Base-by-base conservation (phyloP, 345 rosid species). In the Citrus australasica region DNA sequence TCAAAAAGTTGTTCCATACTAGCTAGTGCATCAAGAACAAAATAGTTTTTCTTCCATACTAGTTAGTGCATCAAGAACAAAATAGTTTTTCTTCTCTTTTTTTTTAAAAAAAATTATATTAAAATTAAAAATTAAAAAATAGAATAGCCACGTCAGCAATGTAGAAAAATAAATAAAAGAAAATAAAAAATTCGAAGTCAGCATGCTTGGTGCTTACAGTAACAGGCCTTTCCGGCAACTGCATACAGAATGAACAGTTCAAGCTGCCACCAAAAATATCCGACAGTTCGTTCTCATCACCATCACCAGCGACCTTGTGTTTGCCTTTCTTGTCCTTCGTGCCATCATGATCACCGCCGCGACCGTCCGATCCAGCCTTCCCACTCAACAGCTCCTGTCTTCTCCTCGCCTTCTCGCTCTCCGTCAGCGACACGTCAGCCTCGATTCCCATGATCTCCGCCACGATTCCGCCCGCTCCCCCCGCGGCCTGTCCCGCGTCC, bases 371-470 rank as follows among this genome's bases (percentile, higher is more conserved):
- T 38, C 55, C 69, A 59, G 16, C 30, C 21, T 68, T 79, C 38
- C 91, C 92, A 24, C 85, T 83, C 71, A 89, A 2, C 58, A 91
- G 69, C 67, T 72, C 74, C 69, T 87, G 95, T 60, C 87, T 76
- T 69, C 79, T 84, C 79, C 73, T 85, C 0, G 91, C 91, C 72
- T 88, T 91, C 82, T 87, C 80, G 7, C 75, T 67, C 30, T 86
- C 92, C 8, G 83, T 84, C 51, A 91, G 48, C 22, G 85, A 67
- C 24, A 0, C 69, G 63, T 88, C 92, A 1, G 87, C 82, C 74
- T 91, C 87, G 70, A 89, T 89, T 80, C 76, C 85, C 16, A 71
- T 86, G 40, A 76, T 73, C 83, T 79, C 82, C 0, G 86, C 85
- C 6, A 82, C 82, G 0, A 85, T 79, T 9, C 38, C 74, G 5